Evolutionary conservation across 2,329 filamentous ascomycete genomes (phyloP), one percentile per base, ranked within the genome.

Genomic region (Phyllosticta citribraziliensis): DNA sequence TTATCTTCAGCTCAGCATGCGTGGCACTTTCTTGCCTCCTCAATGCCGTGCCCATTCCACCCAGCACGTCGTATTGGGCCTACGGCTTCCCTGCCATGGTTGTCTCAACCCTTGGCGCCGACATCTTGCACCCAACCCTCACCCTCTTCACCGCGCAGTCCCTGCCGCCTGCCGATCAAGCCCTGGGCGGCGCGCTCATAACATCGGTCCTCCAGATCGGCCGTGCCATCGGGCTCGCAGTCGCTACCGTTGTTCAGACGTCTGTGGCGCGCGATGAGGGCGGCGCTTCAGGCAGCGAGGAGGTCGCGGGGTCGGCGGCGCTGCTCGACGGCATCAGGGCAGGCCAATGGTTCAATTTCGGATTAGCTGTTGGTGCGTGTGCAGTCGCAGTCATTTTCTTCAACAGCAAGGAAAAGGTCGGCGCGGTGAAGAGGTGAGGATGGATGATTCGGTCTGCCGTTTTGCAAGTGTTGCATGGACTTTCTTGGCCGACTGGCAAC

Each of bases 201-300:
- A 88, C 88, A 63, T 80, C 85, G 0, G 80, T 85, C 12, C 83
- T 83, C 0, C 85, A 88, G 67, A 75, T 88, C 33, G 86, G 86
- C 0, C 77, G 86, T 6, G 81, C 86, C 0, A 79, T 89, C n/a
- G 82, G 84, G 1, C 74, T 89, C 0, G 86, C 86, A 0, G 76
- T 89, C 33, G 82, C 80, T 2, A 88, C 86, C 0, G 84, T 84
- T 0, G 75, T 88, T 1, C 85, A 89, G 69, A 84, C 84, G 0
- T 80, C 83, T 0, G 80, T 87, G 1, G 60, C 64, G 52, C 68
- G 73, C 0, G 66, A 69, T 14, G 62, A 67, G n/a, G 66, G 70
- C n/a, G 69, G 69, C 0, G 63, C 63, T 51, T 63, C 67, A 40
- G 70, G 66, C 1, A 62, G 67, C 56, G 63, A 59, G 4, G 30